A percentile compares a stretch with the other conserved stretches of the same genome.
phyloP scores from a whole-genome alignment of 306 rosid species.

The Parietaria judaica region DNA sequence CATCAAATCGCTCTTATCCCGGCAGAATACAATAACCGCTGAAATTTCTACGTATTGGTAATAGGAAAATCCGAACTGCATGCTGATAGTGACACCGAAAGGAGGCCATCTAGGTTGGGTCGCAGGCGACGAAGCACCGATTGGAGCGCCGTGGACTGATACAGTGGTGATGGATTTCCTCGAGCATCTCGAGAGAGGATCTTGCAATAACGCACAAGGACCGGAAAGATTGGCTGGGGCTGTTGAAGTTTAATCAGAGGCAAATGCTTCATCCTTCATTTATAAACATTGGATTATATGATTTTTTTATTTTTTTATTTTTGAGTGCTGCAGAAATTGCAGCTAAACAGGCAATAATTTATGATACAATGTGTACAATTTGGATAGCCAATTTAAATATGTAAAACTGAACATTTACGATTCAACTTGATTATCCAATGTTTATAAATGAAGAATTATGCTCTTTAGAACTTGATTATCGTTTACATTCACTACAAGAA shows the following conservation, averaged over 20 bases:
- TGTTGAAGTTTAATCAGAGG: slow-evolving; percentile 28
- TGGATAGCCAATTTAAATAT: not conserved
- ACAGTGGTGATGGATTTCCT: slow-evolving; percentile 71
- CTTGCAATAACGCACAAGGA: slow-evolving; percentile 12
- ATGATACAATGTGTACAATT: not conserved
- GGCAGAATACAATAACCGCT: no score
- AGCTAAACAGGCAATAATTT: slow-evolving; percentile 7
- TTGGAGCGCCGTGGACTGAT: slow-evolving; percentile 91
- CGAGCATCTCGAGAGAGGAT: slow-evolving; percentile 49
- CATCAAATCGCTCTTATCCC: no score
- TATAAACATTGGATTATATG: not conserved
- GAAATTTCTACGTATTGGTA: no score
- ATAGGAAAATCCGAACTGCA: slow-evolving; percentile 78
- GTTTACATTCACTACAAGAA: no score
- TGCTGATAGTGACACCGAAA: slow-evolving; percentile 80
- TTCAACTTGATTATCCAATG: no score
- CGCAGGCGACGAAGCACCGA: slow-evolving; percentile 77
- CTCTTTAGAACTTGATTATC: no score
- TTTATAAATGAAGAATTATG: no score
- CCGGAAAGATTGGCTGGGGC: slow-evolving; percentile 13
- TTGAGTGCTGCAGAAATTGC: not conserved
- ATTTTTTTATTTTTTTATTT: slow-evolving; percentile 3
- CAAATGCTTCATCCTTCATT: slow-evolving; percentile 7
- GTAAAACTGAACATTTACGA: no score
- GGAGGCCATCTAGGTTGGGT: slow-evolving; percentile 98